Evolutionary conservation across 805 yeast genomes (phyloP).

Genomic region (Metschnikowia gelsemii): DNA sequence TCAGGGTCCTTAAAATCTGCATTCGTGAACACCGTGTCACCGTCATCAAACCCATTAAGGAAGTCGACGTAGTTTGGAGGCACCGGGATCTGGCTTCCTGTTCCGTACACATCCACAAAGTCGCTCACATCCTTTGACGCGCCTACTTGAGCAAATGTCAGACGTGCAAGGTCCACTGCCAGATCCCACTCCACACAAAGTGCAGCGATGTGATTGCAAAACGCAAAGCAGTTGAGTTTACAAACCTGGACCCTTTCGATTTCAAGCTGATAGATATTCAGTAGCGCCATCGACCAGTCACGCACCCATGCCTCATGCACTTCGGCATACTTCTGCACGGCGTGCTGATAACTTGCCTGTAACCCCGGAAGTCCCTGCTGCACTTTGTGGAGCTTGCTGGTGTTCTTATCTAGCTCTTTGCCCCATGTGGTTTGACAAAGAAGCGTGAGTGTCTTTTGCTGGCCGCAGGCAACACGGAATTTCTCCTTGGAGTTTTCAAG

Average conservation of each 20-base stretch:
- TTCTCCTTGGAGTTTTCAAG: constrained; percentile 42
- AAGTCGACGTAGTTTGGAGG: constrained; percentile 67
- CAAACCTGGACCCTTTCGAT: constrained; percentile 68
- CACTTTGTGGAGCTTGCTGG: constrained; percentile 53
- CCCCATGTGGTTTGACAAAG: constrained; percentile 71
- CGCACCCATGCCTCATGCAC: constrained; percentile 61
- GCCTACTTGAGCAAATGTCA: constrained; percentile 65
- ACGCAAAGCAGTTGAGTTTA: constrained; percentile 74
- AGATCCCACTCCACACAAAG: constrained; percentile 78
- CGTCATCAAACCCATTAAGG: constrained; percentile 37
- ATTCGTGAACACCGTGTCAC: constrained; percentile 19
- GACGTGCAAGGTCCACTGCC: constrained; percentile 68
- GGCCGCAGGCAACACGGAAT: constrained; percentile 58
- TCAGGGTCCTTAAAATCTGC: constrained; percentile 39
- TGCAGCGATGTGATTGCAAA: constrained; percentile 69
- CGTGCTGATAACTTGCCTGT: constrained; percentile 57
- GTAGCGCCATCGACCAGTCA: constrained; percentile 69
- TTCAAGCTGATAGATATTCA: constrained; percentile 65
- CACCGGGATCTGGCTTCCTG: constrained; percentile 60
- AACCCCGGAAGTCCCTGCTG: constrained; percentile 40
- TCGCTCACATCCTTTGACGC: constrained; percentile 55
- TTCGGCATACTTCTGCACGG: constrained; percentile 53
- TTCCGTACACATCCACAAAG: constrained; percentile 55
- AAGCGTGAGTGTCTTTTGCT: constrained; percentile 57
- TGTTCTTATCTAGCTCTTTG: constrained; percentile 62